phyloP scores from a whole-genome alignment of 2,329 filamentous ascomycete species.

The Trichoderma polysporum region DNA sequence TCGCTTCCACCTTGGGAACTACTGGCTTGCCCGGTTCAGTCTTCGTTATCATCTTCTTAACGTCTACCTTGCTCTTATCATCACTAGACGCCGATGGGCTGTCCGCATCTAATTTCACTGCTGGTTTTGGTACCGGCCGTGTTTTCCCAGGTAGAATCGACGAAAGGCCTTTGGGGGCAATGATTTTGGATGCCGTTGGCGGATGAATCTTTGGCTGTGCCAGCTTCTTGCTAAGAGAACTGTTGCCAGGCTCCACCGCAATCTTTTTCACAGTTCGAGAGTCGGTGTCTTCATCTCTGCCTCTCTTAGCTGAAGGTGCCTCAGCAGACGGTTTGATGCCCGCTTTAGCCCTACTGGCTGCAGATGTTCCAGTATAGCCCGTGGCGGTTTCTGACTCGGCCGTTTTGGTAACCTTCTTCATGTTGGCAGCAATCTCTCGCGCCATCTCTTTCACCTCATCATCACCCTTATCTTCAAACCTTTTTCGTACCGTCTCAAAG shows the following conservation, averaged over 20 bases:
- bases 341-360: slow-evolving; percentile 39
- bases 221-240: slow-evolving; percentile 42
- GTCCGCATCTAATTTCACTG: slow-evolving; percentile 39
- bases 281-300: slow-evolving; percentile 43
- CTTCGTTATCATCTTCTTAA: slow-evolving; percentile 27
- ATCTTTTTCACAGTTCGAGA: slow-evolving; percentile 44
- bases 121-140: slow-evolving; percentile 44
- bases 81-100: slow-evolving; percentile 31
- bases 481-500: slow-evolving; percentile 62
- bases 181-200: slow-evolving; percentile 32
- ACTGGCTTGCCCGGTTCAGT: slow-evolving; percentile 25
- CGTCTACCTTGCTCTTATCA: slow-evolving; percentile 35
- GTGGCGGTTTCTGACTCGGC: slow-evolving; percentile 37
- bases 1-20: slow-evolving; percentile 33
- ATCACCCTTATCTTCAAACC: slow-evolving; percentile 64
- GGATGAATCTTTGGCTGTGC: slow-evolving; percentile 37
- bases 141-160: slow-evolving; percentile 50
- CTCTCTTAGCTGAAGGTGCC: slow-evolving; percentile 36
- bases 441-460: slow-evolving; percentile 62
- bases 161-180: slow-evolving; percentile 34
- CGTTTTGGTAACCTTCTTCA: slow-evolving; percentile 41
- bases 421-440: slow-evolving; percentile 53
- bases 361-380: slow-evolving; percentile 42
- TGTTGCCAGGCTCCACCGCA: slow-evolving; percentile 40
- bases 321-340: slow-evolving; percentile 33